Conservation (phyloP, 371 early-diverging fungal species). For the Mucor mucedo region DNA sequence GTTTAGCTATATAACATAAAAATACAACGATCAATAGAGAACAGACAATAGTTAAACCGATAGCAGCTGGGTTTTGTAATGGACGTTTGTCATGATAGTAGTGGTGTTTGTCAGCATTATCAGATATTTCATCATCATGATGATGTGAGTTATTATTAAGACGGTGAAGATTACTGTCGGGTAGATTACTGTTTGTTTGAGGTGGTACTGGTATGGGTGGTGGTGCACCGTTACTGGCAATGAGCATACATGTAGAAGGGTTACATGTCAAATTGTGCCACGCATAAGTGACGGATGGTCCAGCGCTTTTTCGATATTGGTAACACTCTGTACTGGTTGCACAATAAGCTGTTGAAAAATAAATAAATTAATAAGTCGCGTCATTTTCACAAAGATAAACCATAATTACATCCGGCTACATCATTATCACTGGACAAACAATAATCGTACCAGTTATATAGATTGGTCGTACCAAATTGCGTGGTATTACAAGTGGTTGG, state of each 20-base stretch:
- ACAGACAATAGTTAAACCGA: constrained; percentile 35
- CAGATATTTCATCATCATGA: neutral
- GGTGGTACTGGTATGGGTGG: constrained; percentile 26
- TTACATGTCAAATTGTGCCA: constrained; percentile 52
- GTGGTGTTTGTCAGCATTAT: constrained; percentile 1
- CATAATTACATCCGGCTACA: constrained; percentile 32
- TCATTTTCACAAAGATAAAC: constrained; percentile 8
- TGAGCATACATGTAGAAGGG: constrained; percentile 36
- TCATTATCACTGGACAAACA: constrained; percentile 47
- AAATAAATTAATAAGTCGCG: neutral
- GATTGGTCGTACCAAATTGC: constrained; percentile 31
- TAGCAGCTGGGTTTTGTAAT: constrained; percentile 31
- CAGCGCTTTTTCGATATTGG: constrained; percentile 39
- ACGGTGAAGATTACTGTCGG: neutral
- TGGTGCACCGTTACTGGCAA: constrained; percentile 20
- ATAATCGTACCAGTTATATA: constrained; percentile 47
- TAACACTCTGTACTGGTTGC: constrained; percentile 49
- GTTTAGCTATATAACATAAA: constrained; percentile 21
- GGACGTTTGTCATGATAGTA: constrained; percentile 18
- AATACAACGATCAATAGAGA: constrained; percentile 29
- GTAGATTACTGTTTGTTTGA: neutral
- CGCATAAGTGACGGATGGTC: constrained; percentile 31
- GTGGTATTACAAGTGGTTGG: constrained; percentile 32
- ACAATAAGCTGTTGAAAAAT: constrained; percentile 33
- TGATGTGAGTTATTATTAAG: neutral